These are phyloP conservation scores for Aspergillus fumigatus DNA, from an alignment of 2,329 filamentous ascomycete genomes.

Conservation along the genomic window DNA sequence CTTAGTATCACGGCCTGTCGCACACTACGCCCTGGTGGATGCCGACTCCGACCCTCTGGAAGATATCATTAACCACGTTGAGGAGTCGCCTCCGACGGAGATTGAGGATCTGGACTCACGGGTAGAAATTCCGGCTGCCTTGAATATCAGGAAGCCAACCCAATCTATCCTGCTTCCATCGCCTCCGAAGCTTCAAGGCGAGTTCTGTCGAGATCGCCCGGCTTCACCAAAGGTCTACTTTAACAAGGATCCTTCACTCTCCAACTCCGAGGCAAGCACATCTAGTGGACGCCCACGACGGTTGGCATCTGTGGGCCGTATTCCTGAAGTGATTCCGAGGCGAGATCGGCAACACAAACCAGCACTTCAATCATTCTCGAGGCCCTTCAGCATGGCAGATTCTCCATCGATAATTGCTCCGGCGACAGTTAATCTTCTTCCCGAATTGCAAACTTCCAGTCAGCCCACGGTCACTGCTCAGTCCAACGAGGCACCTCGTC, in stretches of 20 bases:
- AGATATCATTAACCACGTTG: slow-evolving; percentile 34
- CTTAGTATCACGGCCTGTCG: slow-evolving; percentile 42
- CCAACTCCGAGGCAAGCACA: slow-evolving; percentile 12
- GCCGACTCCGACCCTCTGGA: slow-evolving; percentile 38
- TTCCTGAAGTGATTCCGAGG: slow-evolving; percentile 73
- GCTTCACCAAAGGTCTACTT: slow-evolving; percentile 37
- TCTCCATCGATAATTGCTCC: slow-evolving; percentile 38
- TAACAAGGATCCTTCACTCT: slow-evolving; percentile 21
- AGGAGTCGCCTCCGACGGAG: slow-evolving; percentile 38
- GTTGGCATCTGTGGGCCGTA: slow-evolving; percentile 76
- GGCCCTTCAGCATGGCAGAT: slow-evolving; percentile 62
- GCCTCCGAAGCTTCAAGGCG: slow-evolving; percentile 34
- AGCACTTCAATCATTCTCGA: slow-evolving; percentile 76
- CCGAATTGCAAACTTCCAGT: slow-evolving; percentile 20
- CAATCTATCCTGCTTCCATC: slow-evolving; percentile 41
- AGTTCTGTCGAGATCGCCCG: slow-evolving; percentile 25
- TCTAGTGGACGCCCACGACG: slow-evolving; percentile 53
- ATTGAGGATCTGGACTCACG: slow-evolving; percentile 22
- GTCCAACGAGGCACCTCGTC: slow-evolving; percentile 20
- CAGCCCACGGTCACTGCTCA: slow-evolving; percentile 18
- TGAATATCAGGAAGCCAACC: slow-evolving; percentile 30
- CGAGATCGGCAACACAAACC: slow-evolving; percentile 59
- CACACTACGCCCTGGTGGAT: slow-evolving; percentile 57
- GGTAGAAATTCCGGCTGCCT: slow-evolving; percentile 23
- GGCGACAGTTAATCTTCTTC: slow-evolving; percentile 18